phyloP scores from a whole-genome alignment of 371 early-diverging fungal genomes.

The Lichtheimia corymbifera region DNA sequence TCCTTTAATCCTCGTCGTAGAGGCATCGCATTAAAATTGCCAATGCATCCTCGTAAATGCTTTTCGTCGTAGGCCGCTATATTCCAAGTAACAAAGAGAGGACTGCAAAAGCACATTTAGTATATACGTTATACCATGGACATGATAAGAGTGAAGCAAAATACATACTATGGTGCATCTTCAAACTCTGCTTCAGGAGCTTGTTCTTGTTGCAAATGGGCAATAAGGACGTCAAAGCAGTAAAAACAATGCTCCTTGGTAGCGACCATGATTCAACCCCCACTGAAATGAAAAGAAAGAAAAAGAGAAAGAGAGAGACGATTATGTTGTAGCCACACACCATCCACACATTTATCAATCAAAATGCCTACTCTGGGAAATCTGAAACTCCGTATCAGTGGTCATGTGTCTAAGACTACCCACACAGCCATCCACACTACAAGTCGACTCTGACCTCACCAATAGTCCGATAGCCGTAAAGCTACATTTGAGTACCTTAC shows the following conservation, averaged over 20 bases:
- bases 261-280: slow-evolving; percentile 25
- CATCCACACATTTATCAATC: too few relatives aligned
- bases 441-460: too few relatives aligned
- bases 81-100: slow-evolving; percentile 91
- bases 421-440: too few relatives aligned
- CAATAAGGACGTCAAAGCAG: slow-evolving; percentile 72
- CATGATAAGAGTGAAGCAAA: not conserved
- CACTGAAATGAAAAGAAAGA: slow-evolving; percentile 10
- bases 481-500: too few relatives aligned
- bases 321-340: not conserved
- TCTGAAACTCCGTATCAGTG: too few relatives aligned
- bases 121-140: not conserved
- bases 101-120: slow-evolving; percentile 37
- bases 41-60: slow-evolving; percentile 90
- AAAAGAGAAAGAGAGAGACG: slow-evolving; percentile 8
- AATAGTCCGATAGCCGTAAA: too few relatives aligned
- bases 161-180: slow-evolving; percentile 56
- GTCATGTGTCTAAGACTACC: too few relatives aligned
- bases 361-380: too few relatives aligned
- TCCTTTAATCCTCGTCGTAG: slow-evolving; percentile 74
- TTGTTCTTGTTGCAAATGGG: slow-evolving; percentile 46
- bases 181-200: slow-evolving; percentile 43
- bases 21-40: slow-evolving; percentile 80
- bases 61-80: slow-evolving; percentile 36
- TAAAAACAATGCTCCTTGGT: slow-evolving; percentile 68